Base-by-base conservation (phyloP, 805 yeast species). In the Babjeviella inositovora region DNA sequence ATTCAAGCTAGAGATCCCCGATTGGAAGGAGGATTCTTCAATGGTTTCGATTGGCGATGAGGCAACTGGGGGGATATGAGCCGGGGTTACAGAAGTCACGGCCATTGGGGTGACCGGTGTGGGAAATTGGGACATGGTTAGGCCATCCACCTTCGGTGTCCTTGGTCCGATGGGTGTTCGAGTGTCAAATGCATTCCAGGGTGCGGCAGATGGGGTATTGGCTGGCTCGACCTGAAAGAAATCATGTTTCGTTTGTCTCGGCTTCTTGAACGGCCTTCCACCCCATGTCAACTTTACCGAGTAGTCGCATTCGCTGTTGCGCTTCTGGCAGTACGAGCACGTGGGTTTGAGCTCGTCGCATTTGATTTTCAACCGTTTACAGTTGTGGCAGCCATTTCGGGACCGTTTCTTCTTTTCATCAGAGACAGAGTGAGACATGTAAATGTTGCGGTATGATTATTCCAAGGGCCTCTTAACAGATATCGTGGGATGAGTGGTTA, bases 221-320 rank as follows among this genome's bases (percentile, higher is more conserved):
- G 14, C 13, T 16, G 11, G 12, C 14, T 14, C 19, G 11, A 9
- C 13, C 16, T 8, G 4, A 13, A 17, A 6, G 10, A 13, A 15
- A n/a, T 15, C n/a, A 11, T 8, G 14, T 28, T 34, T 44, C 36
- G 41, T 45, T 32, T 51, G 39, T 38, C 47, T 50, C 4, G 50
- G 41, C 21, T 51, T 50, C 32, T 65, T 64, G 38, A 54, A 63
- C 0, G 80, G 80, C 23, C 84, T 44, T 1, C 85, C 85, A 11
- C 81, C 84, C 87, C 87, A 77, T 0, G 68, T 61, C 15, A 76
- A 47, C 29, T 58, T 63, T 7, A 76, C 34, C 4, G 71, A 50
- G 33, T 76, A 77, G 36, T 74, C 84, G 43, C 90, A 76, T 2
- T 33, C 28, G 7, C 35, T 26, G 1, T 46, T 43, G 3, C 57